phyloP scores from a whole-genome alignment of 352 stramenopile genomes.

The Globisporangium splendens region DNA sequence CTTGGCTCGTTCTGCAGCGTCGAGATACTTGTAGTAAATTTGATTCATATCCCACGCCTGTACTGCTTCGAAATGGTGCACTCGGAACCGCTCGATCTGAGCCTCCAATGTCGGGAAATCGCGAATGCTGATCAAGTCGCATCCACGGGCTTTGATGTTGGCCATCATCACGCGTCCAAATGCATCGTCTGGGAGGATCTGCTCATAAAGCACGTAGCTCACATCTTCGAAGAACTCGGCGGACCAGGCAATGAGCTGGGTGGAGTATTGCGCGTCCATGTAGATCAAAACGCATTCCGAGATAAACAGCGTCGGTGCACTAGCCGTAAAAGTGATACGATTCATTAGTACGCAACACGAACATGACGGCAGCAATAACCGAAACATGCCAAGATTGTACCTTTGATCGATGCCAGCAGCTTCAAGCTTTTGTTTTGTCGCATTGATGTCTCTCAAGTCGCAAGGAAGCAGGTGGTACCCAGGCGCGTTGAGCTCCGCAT shows the following conservation, averaged over 20 bases:
- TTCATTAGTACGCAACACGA: neutral
- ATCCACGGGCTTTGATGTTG: constrained; percentile 89
- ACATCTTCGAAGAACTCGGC: constrained; percentile 63
- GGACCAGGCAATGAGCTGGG: constrained; percentile 70
- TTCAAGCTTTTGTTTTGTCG: constrained; percentile 54
- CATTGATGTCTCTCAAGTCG: constrained; percentile 64
- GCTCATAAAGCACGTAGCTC: constrained; percentile 87
- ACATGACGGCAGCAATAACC: neutral
- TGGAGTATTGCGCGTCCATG: constrained; percentile 83
- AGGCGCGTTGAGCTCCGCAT: constrained; percentile 57
- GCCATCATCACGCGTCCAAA: constrained; percentile 90
- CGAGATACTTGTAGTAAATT: constrained; percentile 89
- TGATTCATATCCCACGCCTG: constrained; percentile 91
- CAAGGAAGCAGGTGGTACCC: constrained; percentile 80
- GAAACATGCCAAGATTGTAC: constrained; percentile 12
- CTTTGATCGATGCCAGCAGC: constrained; percentile 45
- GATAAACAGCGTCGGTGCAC: constrained; percentile 71
- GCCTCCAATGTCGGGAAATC: constrained; percentile 74
- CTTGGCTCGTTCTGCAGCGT: constrained; percentile 57
- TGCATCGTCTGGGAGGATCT: constrained; percentile 87
- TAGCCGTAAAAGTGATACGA: constrained; percentile 1
- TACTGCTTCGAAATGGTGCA: constrained; percentile 57
- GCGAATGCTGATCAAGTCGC: constrained; percentile 81
- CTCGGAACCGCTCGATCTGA: constrained; percentile 73
- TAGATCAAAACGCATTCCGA: constrained; percentile 92